Conservation (phyloP, 495 filamentous ascomycete species). For the Pseudomonodictys pantanalensis region DNA sequence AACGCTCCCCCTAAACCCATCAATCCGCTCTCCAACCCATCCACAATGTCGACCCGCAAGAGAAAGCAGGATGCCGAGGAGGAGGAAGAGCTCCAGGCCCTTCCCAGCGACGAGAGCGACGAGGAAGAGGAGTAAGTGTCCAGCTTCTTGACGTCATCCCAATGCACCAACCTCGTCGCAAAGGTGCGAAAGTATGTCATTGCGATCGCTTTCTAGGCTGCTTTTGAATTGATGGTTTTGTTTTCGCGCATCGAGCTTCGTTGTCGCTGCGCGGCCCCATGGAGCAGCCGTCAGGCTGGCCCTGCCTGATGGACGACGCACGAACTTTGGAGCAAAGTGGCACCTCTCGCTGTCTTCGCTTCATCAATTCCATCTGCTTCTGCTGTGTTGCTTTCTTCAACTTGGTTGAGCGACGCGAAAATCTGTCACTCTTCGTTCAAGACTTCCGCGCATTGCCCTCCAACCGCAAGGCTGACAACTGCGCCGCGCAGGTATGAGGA, state of each 20-base stretch:
- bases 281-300: conserved; percentile 14
- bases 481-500: conserved; percentile 31
- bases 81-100: conserved; percentile 57
- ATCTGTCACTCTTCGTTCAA: neutral
- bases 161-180: conserved; percentile 21
- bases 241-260: conserved; percentile 6
- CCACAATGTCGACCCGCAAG: conserved; percentile 60
- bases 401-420: neutral
- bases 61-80: conserved; percentile 62
- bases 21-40: conserved; percentile 4
- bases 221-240: conserved; percentile 13
- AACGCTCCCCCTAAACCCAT: conserved; percentile 12
- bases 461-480: conserved; percentile 26
- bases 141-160: conserved; percentile 36
- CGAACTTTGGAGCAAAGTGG: neutral
- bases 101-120: conserved; percentile 60
- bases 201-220: conserved; percentile 13
- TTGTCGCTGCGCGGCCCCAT: conserved; percentile 4
- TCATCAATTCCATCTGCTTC: neutral
- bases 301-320: neutral
- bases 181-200: conserved; percentile 3
- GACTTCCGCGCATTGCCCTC: neutral
- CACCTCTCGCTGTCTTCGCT: neutral
- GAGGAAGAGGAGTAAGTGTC: conserved; percentile 64
- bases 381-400: neutral